Evolutionary conservation across 1,139 yeast species (phyloP), one percentile per base, ranked within the genome.

Genomic region (Candida frijolesensis): DNA sequence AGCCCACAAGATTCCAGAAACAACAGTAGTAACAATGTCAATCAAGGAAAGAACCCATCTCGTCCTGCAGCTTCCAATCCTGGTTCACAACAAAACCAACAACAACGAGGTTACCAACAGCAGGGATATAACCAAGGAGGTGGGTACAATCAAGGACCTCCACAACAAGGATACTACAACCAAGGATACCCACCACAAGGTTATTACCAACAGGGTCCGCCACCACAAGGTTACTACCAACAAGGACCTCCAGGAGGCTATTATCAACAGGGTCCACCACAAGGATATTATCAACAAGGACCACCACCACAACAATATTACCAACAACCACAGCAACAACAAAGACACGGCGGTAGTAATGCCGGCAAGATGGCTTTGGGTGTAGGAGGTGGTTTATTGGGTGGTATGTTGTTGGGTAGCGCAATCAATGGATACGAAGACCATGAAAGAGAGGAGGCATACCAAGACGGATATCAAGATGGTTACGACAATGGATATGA

Each of bases 361-460:
- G 52, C 62, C 47, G 78, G 83, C 14, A 81, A 84, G 35, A 61
- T 82, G 70, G 83, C 87, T 29, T 66, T 85, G 62, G 96, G 96
- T 58, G 86, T 84, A 0, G 95, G 94, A 58, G 94, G 87, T 30
- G 96, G 96, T 68, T 63, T 88, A 51, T 67, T 88, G 6, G 96
- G 95, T 51, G 96, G 95, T 53, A 71, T 84, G 74, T 65, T 86
- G 53, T 62, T 85, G 33, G 80, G 78, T n/a, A 70, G 70, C 27
- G 77, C 77, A 42, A 58, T 82, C 53, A 61, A 60, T 46, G 64
- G 62, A 27, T 59, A 65, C 22, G 67, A 60, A 44, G 64, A 68
- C 15, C 63, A 65, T 51, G 65, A 64, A 19, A 55, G 63, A 44
- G 48, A 71, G 41, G 68, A 72, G 22, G 77, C 74, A 5, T 67